phyloP scores from a whole-genome alignment of 225 moss, liverwort and hornwort genomes.

The Polytrichum commune region DNA sequence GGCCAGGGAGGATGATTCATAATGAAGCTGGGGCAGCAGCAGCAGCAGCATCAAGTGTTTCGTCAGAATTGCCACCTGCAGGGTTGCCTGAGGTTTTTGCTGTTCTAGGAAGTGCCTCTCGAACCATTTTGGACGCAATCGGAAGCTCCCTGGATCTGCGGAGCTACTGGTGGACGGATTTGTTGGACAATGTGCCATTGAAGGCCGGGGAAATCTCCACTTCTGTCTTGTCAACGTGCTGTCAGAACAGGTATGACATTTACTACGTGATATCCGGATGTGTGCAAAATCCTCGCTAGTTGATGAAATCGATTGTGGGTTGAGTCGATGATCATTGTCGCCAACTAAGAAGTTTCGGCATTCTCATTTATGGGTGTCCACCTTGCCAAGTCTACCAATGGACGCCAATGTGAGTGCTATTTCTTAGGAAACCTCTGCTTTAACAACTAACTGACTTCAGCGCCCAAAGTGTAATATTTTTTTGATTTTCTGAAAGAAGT shows the following conservation, averaged over 20 bases:
- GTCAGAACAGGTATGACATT: slow-evolving; percentile 49
- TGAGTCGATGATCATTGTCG: too few relatives aligned
- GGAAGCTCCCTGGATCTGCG: slow-evolving; percentile 89
- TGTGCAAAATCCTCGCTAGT: too few relatives aligned
- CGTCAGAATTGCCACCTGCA: slow-evolving; percentile 78
- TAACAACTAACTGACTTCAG: too few relatives aligned
- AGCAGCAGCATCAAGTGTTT: slow-evolving; percentile 39
- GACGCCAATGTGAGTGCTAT: too few relatives aligned
- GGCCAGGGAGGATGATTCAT: slow-evolving; percentile 61
- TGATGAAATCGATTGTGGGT: too few relatives aligned
- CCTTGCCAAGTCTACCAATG: too few relatives aligned
- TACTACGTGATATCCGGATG: too few relatives aligned
- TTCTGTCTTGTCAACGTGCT: slow-evolving; percentile 76
- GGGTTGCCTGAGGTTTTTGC: slow-evolving; percentile 87
- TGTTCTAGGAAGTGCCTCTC: slow-evolving; percentile 69
- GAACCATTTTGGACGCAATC: slow-evolving; percentile 84
- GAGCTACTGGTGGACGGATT: slow-evolving; percentile 84
- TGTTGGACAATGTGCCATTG: slow-evolving; percentile 91
- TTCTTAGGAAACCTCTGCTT: too few relatives aligned
- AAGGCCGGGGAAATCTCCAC: slow-evolving; percentile 81
- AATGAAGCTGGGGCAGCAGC: slow-evolving; percentile 43
- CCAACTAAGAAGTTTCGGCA: too few relatives aligned
- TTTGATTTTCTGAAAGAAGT: too few relatives aligned
- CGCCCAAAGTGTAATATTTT: too few relatives aligned
- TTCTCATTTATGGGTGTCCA: too few relatives aligned